Evolutionary conservation across 768 basidiomycete genomes (phyloP), one percentile per base, ranked within the genome.

Genomic region (Boletus sensibilis): DNA sequence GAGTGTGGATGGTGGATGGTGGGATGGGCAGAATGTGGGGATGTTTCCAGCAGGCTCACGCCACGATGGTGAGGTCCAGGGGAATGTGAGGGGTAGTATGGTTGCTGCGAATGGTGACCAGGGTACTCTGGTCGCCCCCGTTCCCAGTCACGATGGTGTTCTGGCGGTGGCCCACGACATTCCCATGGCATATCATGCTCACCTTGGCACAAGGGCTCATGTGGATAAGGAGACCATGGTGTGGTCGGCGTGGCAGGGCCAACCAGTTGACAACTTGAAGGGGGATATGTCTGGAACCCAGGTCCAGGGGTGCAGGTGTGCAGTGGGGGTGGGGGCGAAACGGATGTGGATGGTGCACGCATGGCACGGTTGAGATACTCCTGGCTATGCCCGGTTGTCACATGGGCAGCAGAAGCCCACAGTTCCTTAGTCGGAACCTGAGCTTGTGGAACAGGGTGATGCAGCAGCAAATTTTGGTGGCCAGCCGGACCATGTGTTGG

Each of bases 391-490:
- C 79, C 80, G 5, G 70, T 63, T 52, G 76, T 75, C 12, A 60
- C 65, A 23, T 78, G 69, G 16, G 62, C 76, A 6, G 62, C 65
- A 6, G 70, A 70, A 58, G 76, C 78, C 41, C 81, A 77, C 29
- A 79, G 70, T 16, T 81, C 86, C 47, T 84, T 84, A 0, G 76
- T 71, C 38, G 78, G 78, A 13, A 76, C 75, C 58, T 81, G 79
- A 50, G 82, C 80, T 50, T 86, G 85, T 2, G 87, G 82, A 11
- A 82, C 76, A 14, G 86, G 85, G 57, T 88, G 88, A 49, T 91
- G 90, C 1, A 90, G 74, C 9, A 88, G 74, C 41, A 86, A 66
- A 49, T 71, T 80, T 58, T 79, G 82, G 58, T 82, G 81, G 14
- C 82, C 81, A 4, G 76, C 71, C 7, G 83, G 85, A 12, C 83